Base-by-base conservation (phyloP, 345 rosid genomes). In the Syzygium jambos region DNA sequence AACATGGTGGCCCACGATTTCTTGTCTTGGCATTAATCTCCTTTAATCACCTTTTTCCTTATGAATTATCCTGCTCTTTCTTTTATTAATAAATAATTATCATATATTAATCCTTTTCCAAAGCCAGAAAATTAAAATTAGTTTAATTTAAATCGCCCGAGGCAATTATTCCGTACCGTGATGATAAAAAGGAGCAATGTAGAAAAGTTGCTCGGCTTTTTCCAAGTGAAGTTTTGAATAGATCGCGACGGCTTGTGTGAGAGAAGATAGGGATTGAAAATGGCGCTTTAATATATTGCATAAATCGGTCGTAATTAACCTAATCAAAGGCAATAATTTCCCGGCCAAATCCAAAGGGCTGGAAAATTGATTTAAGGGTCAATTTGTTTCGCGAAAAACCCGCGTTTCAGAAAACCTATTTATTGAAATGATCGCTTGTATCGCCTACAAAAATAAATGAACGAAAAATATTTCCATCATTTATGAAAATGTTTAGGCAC, bases 381-480 rank as follows among this genome's bases (percentile, higher is more conserved):
- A 1, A 0, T 68, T 65, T 68, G 23, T 17, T 68, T 68, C 3
- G 0, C 1, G 6, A 21, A 68, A 55, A 21, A 4, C 11, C 0
- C 13, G 9, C 3, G 1, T 4, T 73, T 38, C 10, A 5, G 13
- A 19, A 38, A 5, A 73, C 10, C 19, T 10, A 5, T 3, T 19
- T 11, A 0, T 38, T 1, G 34, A 17, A 30, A 34, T 9, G 2
- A 16, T 9, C 22, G 3, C 13, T 8, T 2, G 6, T 57, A 10
- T 10, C 6, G 6, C 63, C 13, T 25, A 56, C 61, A 57, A 23
- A 9, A 23, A 19, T 25, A 21, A 30, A 38, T 21, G 1, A 73
- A 73, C 14, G 2, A 21, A 73, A 0, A 21, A 30, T 68, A 30
- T 73, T 34, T 34, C 1, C 2, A 4, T 73, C 14, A 0, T 38